Base-by-base conservation (phyloP, 2,329 filamentous ascomycete species). In the Fusarium incarnatum region DNA sequence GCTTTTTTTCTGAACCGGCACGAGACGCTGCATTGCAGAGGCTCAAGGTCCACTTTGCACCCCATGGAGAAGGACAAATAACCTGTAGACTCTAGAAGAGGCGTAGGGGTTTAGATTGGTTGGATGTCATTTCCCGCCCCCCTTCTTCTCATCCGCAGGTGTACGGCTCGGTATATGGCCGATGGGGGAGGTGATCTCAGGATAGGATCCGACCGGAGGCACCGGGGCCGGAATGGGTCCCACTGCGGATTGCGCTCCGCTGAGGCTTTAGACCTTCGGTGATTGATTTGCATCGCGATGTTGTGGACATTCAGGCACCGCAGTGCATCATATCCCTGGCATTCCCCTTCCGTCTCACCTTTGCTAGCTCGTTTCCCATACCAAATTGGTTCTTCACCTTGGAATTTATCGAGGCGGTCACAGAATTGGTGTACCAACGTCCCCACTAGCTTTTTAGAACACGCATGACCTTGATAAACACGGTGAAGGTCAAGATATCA, bases 61-160 rank as follows among this genome's bases (percentile, higher is more conserved):
- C 67, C 67, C 67, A 62, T 74, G 67, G 59, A 64, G 59, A 67
- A 68, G 54, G 41, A 48, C 41, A 41, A 47, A 48, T 28, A 58
- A 57, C 25, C 45, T 53, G 52, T 57, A 53, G 62, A 56, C 42
- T 45, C 10, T 16, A 16, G 13, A 46, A 69, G 56, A 49, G 48
- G 53, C 60, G 47, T 41, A 34, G 23, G 53, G 58, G 42, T 54
- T 40, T 64, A 56, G 60, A 56, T 49, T 45, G 34, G 42, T 52
- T 67, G 73, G 73, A 75, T 60, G 56, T 75, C 52, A 47, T 67
- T 56, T 62, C 65, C 73, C 73, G 72, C 72, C 72, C 73, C 72
- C 57, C 68, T 61, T 68, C 72, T 63, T 65, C 64, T 46, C 56
- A 53, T 56, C 64, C 64, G 49, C 49, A 52, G 64, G 67, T 58